phyloP scores from a whole-genome alignment of 2,329 filamentous ascomycete species.

The Epichloe scottii region DNA sequence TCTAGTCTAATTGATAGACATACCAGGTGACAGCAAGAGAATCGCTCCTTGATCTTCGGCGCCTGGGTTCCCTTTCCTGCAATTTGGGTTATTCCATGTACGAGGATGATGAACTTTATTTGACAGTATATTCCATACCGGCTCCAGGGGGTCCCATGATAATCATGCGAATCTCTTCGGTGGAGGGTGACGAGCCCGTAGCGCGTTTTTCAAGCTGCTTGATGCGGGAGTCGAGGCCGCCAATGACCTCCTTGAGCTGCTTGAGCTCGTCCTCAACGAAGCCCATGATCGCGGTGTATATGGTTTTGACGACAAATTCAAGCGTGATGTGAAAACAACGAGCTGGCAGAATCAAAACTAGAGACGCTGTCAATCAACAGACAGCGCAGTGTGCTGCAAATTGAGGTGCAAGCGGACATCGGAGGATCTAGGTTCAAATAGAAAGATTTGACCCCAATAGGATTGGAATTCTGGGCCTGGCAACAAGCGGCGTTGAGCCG shows the following conservation, averaged over 20 bases:
- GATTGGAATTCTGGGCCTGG: background rate
- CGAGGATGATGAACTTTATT: background rate
- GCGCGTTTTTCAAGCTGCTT: constrained; percentile 71
- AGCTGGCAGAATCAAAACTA: background rate
- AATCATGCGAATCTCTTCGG: constrained; percentile 80
- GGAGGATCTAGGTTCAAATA: background rate
- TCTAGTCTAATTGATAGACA: constrained; percentile 15
- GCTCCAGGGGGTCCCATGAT: constrained; percentile 95
- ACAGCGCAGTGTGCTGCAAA: background rate
- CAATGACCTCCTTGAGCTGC: constrained; percentile 72
- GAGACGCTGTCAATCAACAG: background rate
- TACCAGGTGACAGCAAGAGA: constrained; percentile 93
- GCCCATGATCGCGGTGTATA: constrained; percentile 54
- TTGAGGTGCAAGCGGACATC: background rate
- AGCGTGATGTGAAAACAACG: constrained; percentile 6
- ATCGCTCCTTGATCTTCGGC: constrained; percentile 96
- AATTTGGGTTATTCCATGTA: constrained; percentile 5
- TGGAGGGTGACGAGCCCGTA: constrained; percentile 36
- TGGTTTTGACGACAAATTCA: background rate
- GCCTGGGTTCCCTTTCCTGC: constrained; percentile 97
- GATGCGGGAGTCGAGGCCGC: constrained; percentile 74
- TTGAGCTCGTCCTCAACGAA: constrained; percentile 77
- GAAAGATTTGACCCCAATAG: background rate
- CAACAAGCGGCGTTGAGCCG: background rate
- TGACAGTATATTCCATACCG: constrained; percentile 45